Percentiles rank a stretch among this genome's conserved stretches.
Conservation (phyloP, 192 early-diverging fungal genomes). For the Diversispora eburnea region DNA sequence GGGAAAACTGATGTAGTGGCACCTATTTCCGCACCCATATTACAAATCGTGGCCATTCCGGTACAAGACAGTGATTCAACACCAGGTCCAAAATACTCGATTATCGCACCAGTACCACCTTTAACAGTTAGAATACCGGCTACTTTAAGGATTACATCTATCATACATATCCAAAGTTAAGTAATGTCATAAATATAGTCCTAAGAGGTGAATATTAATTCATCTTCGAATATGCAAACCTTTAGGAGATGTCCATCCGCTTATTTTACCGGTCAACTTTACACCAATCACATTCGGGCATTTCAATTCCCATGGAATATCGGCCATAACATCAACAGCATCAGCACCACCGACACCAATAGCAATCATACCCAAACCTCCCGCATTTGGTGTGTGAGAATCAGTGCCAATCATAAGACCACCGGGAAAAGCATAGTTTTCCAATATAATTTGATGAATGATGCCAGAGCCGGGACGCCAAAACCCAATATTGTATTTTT, state of each 20-base stretch:
- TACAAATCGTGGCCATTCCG: constrained; percentile 98
- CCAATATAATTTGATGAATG: constrained; percentile 96
- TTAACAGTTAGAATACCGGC: constrained; percentile 95
- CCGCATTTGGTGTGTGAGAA: constrained; percentile 97
- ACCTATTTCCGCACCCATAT: constrained; percentile 99
- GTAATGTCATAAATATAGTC: not conserved
- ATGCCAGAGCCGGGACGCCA: constrained; percentile 94
- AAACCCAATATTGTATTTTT: constrained; percentile 94
- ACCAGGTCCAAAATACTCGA: constrained; percentile 97
- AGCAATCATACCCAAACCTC: constrained; percentile 94
- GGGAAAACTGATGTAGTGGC: constrained; percentile 98
- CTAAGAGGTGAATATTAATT: not conserved
- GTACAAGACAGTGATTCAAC: constrained; percentile 93
- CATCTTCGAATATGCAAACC: constrained; percentile 24
- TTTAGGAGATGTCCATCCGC: constrained; percentile 94
- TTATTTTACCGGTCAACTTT: constrained; percentile 79
- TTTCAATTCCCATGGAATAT: constrained; percentile 99
- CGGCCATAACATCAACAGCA: constrained; percentile 98
- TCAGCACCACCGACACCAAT: constrained; percentile 98
- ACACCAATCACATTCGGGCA: constrained; percentile 95
- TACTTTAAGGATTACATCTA: constrained; percentile 89
- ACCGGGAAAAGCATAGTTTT: constrained; percentile 98
- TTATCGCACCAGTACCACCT: constrained; percentile 94
- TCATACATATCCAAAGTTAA: not conserved
- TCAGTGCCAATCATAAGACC: constrained; percentile 97